Percentiles rank a stretch among this genome's conserved stretches.
Evolutionary conservation across 1,284 basidiomycete species (phyloP).

Genomic region (Cryptococcus jaspeensis): DNA sequence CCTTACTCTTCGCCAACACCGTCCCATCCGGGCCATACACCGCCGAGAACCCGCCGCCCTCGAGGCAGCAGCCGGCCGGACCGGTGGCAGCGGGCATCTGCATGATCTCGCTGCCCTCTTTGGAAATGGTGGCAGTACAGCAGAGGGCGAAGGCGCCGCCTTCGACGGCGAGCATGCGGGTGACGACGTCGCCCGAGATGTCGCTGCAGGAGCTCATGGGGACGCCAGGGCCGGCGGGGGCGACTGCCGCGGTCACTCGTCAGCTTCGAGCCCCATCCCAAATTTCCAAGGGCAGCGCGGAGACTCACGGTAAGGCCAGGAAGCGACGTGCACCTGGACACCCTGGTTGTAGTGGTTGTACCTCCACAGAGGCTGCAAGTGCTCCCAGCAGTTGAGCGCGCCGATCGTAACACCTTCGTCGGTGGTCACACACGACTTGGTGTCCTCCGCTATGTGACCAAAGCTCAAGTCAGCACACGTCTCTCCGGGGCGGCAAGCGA

Average conservation of each 20-base stretch:
- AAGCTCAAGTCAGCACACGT: too few relatives aligned
- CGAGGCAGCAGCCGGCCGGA: constrained; percentile 9
- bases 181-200: constrained; percentile 14
- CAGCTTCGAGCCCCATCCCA: neutral
- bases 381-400: constrained; percentile 16
- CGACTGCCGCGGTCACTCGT: constrained; percentile 4
- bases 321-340: constrained; percentile 15
- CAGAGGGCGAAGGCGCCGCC: constrained; percentile 14
- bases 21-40: constrained; percentile 12
- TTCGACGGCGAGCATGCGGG: constrained; percentile 12
- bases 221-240: constrained; percentile 9
- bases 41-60: constrained; percentile 16
- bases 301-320: constrained; percentile 16
- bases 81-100: constrained; percentile 3
- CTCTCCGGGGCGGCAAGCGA: neutral
- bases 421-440: constrained; percentile 12
- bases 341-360: constrained; percentile 19
- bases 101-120: constrained; percentile 13
- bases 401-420: constrained; percentile 12
- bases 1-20: constrained; percentile 10
- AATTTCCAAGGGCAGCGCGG: neutral
- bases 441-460: constrained; percentile 9
- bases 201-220: constrained; percentile 11
- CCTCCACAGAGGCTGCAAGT: constrained; percentile 14
- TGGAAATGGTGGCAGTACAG: constrained; percentile 13